Conservation (phyloP, 1,284 basidiomycete species). For the Mrakiaceae sp. region DNA sequence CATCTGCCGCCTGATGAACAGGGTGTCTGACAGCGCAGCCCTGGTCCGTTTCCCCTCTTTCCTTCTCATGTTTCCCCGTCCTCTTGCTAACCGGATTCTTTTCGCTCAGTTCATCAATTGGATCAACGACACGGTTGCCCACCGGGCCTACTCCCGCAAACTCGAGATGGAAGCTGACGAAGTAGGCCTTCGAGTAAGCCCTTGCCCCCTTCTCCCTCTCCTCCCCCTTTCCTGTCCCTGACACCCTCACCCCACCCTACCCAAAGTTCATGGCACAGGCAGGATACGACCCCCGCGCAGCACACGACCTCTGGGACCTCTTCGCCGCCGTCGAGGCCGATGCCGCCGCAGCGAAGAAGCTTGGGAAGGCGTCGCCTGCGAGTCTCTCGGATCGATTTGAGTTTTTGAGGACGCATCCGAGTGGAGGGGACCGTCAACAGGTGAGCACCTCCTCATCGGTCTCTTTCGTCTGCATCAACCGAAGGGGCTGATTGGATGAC, state of each 20-base stretch:
- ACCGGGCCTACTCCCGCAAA: slow-evolving; percentile 41
- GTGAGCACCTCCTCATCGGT: slow-evolving; percentile 17
- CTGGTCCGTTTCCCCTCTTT: neutral
- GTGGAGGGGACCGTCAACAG: slow-evolving; percentile 34
- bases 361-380: slow-evolving; percentile 21
- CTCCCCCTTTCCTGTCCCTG: neutral
- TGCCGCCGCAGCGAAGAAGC: slow-evolving; percentile 27
- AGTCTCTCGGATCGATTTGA: slow-evolving; percentile 28
- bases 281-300: slow-evolving; percentile 40
- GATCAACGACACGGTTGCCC: slow-evolving; percentile 40
- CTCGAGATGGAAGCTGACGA: slow-evolving; percentile 43
- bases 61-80: neutral
- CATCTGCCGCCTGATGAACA: neutral
- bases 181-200: slow-evolving; percentile 38
- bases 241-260: slow-evolving; percentile 13
- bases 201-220: neutral
- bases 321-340: slow-evolving; percentile 39
- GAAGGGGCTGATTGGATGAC: too few species aligned
- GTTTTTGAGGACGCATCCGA: slow-evolving; percentile 41
- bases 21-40: too few species aligned
- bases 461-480: too few species aligned
- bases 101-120: slow-evolving; percentile 33
- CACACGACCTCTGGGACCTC: slow-evolving; percentile 40
- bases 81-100: neutral
- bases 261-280: slow-evolving; percentile 35